Percentiles rank a stretch among this genome's conserved stretches.
Evolutionary conservation across 1,139 yeast species (phyloP).

Genomic region (Yarrowia galli): DNA sequence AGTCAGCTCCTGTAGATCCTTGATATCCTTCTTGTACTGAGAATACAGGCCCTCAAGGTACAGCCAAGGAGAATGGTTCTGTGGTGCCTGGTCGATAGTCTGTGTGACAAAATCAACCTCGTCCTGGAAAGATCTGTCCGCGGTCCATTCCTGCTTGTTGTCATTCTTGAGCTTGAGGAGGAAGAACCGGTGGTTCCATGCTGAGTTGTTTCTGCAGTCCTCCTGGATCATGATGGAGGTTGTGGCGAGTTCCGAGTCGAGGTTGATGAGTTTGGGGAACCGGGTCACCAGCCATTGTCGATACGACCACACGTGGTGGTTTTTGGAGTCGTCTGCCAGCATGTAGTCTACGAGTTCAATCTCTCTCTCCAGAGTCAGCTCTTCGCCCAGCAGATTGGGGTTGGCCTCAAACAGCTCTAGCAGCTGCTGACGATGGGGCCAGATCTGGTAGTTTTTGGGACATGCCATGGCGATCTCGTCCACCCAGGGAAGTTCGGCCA

Average conservation of each 20-base stretch:
- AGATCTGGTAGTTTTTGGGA: slow-evolving; percentile 92
- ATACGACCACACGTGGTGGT: slow-evolving; percentile 97
- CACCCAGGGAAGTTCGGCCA: slow-evolving; percentile 74
- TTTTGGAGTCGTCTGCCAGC: slow-evolving; percentile 80
- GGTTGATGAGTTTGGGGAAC: slow-evolving; percentile 51
- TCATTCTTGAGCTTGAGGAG: slow-evolving; percentile 48
- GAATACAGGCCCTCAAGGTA: slow-evolving; percentile 69
- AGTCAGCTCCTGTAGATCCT: slow-evolving; percentile 58
- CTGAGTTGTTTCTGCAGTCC: slow-evolving; percentile 89
- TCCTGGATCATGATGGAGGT: slow-evolving; percentile 53
- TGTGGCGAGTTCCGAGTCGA: slow-evolving; percentile 50
- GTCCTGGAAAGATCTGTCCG: slow-evolving; percentile 46
- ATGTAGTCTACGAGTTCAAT: slow-evolving; percentile 67
- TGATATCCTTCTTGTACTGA: slow-evolving; percentile 48
- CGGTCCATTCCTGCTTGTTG: slow-evolving; percentile 42
- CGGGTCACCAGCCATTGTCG: slow-evolving; percentile 76
- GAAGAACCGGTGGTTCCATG: slow-evolving; percentile 89
- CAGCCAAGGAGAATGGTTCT: slow-evolving; percentile 89
- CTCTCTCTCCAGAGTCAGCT: slow-evolving; percentile 54
- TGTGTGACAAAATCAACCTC: slow-evolving; percentile 59
- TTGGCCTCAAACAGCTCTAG: slow-evolving; percentile 40
- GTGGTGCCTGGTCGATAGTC: slow-evolving; percentile 68
- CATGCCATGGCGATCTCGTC: slow-evolving; percentile 75
- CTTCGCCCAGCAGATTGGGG: slow-evolving; percentile 19
- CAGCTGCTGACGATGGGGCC: slow-evolving; percentile 81